A percentile compares a stretch with the other conserved stretches of the same genome.
Conservation (phyloP, 2,329 filamentous ascomycete genomes). For the Fusarium papillatum region DNA sequence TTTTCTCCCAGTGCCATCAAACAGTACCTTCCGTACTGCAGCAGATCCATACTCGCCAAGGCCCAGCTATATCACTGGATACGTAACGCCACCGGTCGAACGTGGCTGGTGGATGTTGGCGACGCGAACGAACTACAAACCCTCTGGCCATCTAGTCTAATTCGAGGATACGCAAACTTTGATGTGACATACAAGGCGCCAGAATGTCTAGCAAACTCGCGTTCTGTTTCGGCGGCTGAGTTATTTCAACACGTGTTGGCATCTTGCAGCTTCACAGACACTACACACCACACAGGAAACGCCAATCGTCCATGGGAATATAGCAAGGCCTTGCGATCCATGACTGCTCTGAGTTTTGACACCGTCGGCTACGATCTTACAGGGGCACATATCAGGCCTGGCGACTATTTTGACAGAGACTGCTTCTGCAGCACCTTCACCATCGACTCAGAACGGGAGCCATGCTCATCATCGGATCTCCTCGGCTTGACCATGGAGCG, state of each 20-base stretch:
- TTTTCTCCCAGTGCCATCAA: constrained; percentile 12
- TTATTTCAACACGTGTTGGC: constrained; percentile 10
- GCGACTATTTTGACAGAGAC: constrained; percentile 25
- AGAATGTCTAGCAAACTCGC: constrained; percentile 4
- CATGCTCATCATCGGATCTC: neutral
- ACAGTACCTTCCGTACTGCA: constrained; percentile 19
- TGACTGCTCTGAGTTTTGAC: constrained; percentile 20
- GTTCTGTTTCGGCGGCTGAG: neutral
- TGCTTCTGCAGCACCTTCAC: constrained; percentile 28
- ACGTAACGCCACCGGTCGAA: constrained; percentile 4
- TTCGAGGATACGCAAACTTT: constrained; percentile 6
- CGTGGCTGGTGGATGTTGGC: constrained; percentile 26
- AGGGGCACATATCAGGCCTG: neutral
- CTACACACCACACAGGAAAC: constrained; percentile 13
- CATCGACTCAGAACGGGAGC: neutral
- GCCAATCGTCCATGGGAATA: constrained; percentile 33
- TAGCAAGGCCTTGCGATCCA: neutral
- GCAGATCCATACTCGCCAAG: constrained; percentile 28
- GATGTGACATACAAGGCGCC: constrained; percentile 4
- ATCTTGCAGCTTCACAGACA: constrained; percentile 22
- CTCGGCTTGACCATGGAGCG: constrained; percentile 4
- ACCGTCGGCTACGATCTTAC: constrained; percentile 25
- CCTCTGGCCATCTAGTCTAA: constrained; percentile 3
- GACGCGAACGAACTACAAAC: constrained; percentile 6
- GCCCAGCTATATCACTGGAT: constrained; percentile 27